These are phyloP conservation scores for Diaporthe sp. DNA, from an alignment of 2,329 filamentous ascomycete species.

Conservation along the genomic window DNA sequence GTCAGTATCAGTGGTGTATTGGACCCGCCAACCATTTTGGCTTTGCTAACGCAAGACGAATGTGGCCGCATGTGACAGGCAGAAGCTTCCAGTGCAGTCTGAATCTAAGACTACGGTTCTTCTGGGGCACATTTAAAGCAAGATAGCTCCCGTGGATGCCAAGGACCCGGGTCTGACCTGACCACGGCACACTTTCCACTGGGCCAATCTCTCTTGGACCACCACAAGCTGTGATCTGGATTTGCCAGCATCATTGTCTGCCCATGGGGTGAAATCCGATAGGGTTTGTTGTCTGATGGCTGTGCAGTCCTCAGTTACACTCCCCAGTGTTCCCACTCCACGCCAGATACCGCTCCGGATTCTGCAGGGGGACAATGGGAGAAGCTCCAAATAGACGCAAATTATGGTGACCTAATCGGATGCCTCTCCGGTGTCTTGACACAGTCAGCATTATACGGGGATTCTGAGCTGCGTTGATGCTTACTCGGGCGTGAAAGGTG, in stretches of 20 bases:
- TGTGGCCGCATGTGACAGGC: too few relatives aligned
- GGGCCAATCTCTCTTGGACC: too few relatives aligned
- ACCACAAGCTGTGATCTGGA: too few relatives aligned
- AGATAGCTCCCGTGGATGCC: too few relatives aligned
- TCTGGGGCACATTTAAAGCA: background rate
- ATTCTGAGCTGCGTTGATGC: background rate
- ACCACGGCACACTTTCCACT: too few relatives aligned
- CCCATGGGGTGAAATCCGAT: too few relatives aligned
- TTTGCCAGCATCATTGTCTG: too few relatives aligned
- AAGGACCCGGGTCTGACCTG: too few relatives aligned
- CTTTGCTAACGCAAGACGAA: background rate
- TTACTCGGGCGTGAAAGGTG: background rate
- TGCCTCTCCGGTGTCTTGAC: background rate
- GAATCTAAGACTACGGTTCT: background rate
- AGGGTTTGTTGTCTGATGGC: background rate
- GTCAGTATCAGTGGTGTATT: background rate
- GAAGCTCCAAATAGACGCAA: background rate
- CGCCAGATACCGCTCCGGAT: background rate
- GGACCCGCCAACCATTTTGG: background rate
- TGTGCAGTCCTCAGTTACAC: background rate
- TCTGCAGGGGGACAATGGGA: background rate
- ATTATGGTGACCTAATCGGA: background rate
- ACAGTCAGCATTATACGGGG: background rate
- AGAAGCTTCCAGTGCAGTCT: background rate
- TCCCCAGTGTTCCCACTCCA: background rate